phyloP scores from a whole-genome alignment of 169 alveolate genomes.

The Theileria luwenshuni region DNA sequence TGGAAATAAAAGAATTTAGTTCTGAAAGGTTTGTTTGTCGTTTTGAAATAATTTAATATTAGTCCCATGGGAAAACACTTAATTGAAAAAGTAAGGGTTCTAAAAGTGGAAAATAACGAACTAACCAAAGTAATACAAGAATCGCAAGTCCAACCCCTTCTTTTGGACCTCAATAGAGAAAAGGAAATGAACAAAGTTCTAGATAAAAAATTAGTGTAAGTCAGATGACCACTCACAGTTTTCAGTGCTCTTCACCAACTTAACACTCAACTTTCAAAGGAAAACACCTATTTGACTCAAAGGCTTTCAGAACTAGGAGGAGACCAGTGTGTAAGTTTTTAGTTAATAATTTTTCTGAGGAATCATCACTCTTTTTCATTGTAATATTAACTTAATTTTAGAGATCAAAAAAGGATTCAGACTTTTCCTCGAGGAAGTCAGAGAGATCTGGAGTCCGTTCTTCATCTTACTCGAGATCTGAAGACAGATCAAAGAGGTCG shows the following conservation, averaged over 20 bases:
- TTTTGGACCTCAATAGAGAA: slow-evolving; percentile 53
- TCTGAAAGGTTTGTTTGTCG: slow-evolving; percentile 27
- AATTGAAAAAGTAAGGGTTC: slow-evolving; percentile 29
- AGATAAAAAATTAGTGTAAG: slow-evolving; percentile 38
- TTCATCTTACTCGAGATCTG: slow-evolving; percentile 12
- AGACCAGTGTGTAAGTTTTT: neutral
- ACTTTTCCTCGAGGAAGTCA: neutral
- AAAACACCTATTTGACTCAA: slow-evolving; percentile 16
- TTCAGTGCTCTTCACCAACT: slow-evolving; percentile 5
- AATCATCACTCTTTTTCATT: neutral
- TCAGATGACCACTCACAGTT: neutral
- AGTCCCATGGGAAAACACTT: slow-evolving; percentile 46
- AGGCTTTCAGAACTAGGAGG: slow-evolving; percentile 1
- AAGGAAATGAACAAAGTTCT: slow-evolving; percentile 38
- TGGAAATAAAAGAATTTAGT: slow-evolving; percentile 25
- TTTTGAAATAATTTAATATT: slow-evolving; percentile 7
- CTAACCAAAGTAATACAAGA: slow-evolving; percentile 47
- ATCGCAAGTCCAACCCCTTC: slow-evolving; percentile 50
- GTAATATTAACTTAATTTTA: too few relatives aligned
- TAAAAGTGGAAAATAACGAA: slow-evolving; percentile 55
- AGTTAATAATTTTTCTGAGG: neutral
- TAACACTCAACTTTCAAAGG: slow-evolving; percentile 35
- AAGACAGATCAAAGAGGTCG: neutral
- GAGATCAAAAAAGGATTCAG: neutral
- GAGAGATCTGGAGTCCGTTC: slow-evolving; percentile 3